phyloP scores from a whole-genome alignment of 495 filamentous ascomycete species.

The Penicillium malachiteum region DNA sequence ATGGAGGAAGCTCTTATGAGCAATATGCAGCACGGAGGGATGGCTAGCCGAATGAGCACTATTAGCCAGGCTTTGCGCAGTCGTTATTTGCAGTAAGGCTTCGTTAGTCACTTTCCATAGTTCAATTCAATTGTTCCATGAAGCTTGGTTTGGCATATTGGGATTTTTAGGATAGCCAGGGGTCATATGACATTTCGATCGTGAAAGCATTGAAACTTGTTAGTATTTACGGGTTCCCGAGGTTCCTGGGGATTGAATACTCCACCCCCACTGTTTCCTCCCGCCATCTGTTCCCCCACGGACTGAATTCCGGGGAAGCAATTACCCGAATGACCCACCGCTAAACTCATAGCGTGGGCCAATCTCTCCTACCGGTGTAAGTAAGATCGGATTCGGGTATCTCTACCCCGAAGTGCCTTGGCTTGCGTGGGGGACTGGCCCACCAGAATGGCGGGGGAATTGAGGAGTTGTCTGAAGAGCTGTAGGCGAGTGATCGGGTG shows the following conservation, averaged over 20 bases:
- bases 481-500: no score
- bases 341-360: not conserved
- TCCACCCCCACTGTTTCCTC: not conserved
- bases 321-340: not conserved
- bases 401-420: not conserved
- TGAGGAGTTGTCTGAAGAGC: no score
- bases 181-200: no score
- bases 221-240: no score
- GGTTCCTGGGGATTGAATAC: not conserved
- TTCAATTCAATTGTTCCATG: no score
- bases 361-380: not conserved
- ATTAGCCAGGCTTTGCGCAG: slow-evolving; percentile 67
- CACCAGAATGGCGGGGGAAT: no score
- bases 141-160: no score
- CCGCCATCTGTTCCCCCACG: not conserved
- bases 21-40: slow-evolving; percentile 79
- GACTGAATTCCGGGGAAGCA: not conserved
- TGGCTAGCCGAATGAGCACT: slow-evolving; percentile 87
- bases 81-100: slow-evolving; percentile 37
- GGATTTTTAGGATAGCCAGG: no score
- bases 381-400: not conserved
- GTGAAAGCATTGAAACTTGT: no score
- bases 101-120: not conserved
- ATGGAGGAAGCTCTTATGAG: slow-evolving; percentile 91
- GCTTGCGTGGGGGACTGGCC: not conserved